Evolutionary conservation across 306 rosid species (phyloP).

Genomic region (Albizia julibrissin): DNA sequence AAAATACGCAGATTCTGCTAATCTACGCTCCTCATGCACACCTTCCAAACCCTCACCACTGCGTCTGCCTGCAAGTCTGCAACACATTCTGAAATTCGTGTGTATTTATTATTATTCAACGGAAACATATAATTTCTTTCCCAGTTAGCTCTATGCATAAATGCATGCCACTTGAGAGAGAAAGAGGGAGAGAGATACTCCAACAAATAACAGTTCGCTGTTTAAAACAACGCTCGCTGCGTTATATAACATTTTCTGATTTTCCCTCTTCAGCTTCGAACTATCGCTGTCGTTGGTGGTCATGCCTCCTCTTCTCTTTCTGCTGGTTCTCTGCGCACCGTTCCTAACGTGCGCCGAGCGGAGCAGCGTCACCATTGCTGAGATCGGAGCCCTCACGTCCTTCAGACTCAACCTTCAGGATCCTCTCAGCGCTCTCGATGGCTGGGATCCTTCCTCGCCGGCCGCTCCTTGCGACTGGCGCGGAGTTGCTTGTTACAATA

Average conservation of each 20-base stretch:
- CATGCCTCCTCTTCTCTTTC: constrained; percentile 33
- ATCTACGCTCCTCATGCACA: constrained; percentile 39
- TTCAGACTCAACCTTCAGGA: constrained; percentile 76
- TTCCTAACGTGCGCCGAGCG: constrained; percentile 55
- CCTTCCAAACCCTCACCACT: constrained; percentile 30
- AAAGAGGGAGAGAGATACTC: background rate
- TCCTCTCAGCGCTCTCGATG: constrained; percentile 60
- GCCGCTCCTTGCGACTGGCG: constrained; percentile 94
- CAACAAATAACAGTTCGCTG: background rate
- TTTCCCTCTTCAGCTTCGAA: background rate
- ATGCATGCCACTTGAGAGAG: background rate
- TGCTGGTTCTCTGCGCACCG: constrained; percentile 50
- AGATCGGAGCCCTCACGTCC: constrained; percentile 71
- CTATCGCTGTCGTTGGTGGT: background rate
- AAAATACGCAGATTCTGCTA: constrained; percentile 40
- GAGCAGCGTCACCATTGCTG: constrained; percentile 41
- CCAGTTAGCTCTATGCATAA: background rate
- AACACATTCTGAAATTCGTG: background rate
- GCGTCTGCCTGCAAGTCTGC: background rate
- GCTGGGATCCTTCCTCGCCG: constrained; percentile 76
- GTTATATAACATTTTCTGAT: background rate
- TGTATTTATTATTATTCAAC: background rate
- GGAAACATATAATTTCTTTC: background rate
- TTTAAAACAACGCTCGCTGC: background rate
- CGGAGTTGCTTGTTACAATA: constrained; percentile 52